These are phyloP conservation scores for Wickerhamiella lipophila DNA, from an alignment of 805 yeast species.

Conservation along the genomic window DNA sequence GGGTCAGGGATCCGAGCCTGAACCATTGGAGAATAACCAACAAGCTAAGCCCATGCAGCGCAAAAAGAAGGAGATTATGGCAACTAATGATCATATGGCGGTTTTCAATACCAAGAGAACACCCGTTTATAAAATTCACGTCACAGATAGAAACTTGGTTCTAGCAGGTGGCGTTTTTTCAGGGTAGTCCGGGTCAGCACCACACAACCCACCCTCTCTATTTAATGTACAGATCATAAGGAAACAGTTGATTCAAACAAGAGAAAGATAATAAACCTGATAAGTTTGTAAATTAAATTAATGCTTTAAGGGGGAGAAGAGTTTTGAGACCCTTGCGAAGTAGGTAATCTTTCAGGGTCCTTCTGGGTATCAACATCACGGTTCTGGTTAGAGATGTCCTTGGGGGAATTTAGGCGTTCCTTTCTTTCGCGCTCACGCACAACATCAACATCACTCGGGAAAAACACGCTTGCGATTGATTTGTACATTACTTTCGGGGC, in stretches of 20 bases:
- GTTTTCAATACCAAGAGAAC: constrained; percentile 89
- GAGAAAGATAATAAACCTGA: neutral
- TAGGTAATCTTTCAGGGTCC: neutral
- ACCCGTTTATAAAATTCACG: constrained; percentile 84
- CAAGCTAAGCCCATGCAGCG: constrained; percentile 14
- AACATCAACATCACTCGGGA: constrained; percentile 57
- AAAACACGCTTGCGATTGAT: constrained; percentile 38
- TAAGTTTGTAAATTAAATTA: neutral
- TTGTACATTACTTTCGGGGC: constrained; percentile 50
- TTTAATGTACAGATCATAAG: neutral
- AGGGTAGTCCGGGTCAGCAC: constrained; percentile 24
- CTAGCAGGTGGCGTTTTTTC: constrained; percentile 83
- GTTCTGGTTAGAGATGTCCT: neutral
- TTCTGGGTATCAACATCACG: neutral
- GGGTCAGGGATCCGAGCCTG: constrained; percentile 73
- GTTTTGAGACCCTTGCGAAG: neutral
- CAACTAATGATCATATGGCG: constrained; percentile 81
- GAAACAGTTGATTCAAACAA: neutral
- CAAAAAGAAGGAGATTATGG: constrained; percentile 54
- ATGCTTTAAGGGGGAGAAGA: neutral
- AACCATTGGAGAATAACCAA: constrained; percentile 35
- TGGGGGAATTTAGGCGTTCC: neutral
- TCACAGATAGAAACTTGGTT: constrained; percentile 81
- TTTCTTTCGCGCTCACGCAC: constrained; percentile 38
- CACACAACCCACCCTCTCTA: neutral